Evolutionary conservation across 192 early-diverging fungal genomes (phyloP).

Genomic region (Umbelopsis ramanniana): DNA sequence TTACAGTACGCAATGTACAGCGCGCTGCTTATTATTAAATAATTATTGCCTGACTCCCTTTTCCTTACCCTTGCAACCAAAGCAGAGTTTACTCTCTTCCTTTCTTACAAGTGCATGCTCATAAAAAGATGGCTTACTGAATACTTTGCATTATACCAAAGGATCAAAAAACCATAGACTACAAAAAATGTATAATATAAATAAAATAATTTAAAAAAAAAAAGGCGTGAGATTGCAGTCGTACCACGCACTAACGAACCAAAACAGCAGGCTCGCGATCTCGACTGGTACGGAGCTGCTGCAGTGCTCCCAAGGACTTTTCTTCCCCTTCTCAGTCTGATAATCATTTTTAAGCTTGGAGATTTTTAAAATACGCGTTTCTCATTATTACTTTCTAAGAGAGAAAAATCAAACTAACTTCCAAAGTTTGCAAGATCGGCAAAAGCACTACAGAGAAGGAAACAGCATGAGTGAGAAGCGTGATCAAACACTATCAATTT

Average conservation of each 20-base stretch:
- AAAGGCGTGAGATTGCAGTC: background rate
- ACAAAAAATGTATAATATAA: no score
- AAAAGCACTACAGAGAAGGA: slow-evolving; percentile 28
- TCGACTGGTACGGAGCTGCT: background rate
- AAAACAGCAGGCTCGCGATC: background rate
- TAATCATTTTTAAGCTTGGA: background rate
- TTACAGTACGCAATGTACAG: background rate
- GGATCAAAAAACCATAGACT: no score
- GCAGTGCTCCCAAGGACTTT: background rate
- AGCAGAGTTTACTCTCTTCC: no score
- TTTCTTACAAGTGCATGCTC: no score
- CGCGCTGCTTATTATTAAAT: no score
- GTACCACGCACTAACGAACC: background rate
- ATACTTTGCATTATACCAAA: no score
- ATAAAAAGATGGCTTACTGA: no score
- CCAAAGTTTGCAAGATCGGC: slow-evolving; percentile 35
- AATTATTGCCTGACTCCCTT: background rate
- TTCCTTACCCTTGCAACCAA: background rate
- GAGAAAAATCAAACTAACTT: slow-evolving; percentile 1
- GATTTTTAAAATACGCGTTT: background rate
- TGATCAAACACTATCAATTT: no score
- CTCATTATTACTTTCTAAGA: background rate
- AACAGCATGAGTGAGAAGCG: background rate
- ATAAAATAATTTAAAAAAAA: no score
- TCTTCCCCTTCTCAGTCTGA: background rate